Evolutionary conservation across 768 basidiomycete genomes (phyloP), one percentile per base, ranked within the genome.

Genomic region (Pulveroboletus ravenelii): DNA sequence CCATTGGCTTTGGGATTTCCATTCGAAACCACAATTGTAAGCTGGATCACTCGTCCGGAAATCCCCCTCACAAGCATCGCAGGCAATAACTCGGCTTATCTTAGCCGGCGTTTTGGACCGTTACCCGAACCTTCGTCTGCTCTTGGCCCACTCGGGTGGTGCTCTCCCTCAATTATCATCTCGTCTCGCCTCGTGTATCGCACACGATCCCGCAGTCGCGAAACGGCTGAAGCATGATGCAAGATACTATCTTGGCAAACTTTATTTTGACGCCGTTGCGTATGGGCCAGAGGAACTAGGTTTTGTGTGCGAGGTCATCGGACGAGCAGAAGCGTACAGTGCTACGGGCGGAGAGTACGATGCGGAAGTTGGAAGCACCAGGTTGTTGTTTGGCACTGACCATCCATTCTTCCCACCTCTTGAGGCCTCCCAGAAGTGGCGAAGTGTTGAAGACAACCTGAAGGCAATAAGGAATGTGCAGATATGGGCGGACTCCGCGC

Each of bases 371-470:
- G 85, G 85, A 31, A 84, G 79, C 53, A 70, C 71, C 51, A 73
- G 78, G 59, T 78, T 89, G 74, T 62, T 92, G 34, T 93, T 90
- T 59, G 91, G 91, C 18, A 92, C 90, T 29, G 91, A 93, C 62
- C 87, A 93, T 64, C 91, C 89, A 0, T 93, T 93, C 75, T 93
- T 93, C 72, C 92, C 91, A 14, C 92, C 91, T 2, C 75, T 93
- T 35, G 69, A 73, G 53, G 69, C 72, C 41, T 76, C 73, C 39
- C 80, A 82, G 52, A 89, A 82, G 62, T 93, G 92, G 92, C 78
- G 72, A 68, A 90, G 88, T 61, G 91, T 92, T 3, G 80, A 87
- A 27, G 89, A 91, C 57, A 94, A 93, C 67, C 62, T 93, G 49
- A 81, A 86, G 48, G 90, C 91, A 2, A 90, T 93, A 51, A 75